phyloP scores from a whole-genome alignment of 192 early-diverging fungal species.

The Umbelopsis isabellina region DNA sequence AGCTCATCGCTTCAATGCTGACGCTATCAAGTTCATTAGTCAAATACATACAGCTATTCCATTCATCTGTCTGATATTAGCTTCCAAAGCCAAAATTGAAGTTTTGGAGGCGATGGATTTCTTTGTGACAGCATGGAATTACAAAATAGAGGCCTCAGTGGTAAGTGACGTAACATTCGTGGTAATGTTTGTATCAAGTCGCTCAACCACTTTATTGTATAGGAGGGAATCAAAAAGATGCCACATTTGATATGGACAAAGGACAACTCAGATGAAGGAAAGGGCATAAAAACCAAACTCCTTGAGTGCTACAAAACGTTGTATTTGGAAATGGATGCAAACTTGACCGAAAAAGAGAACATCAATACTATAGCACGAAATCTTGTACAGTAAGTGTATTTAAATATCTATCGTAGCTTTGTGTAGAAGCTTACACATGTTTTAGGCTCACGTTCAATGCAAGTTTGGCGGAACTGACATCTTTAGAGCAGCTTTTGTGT shows the following conservation, averaged over 20 bases:
- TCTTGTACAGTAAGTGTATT: conserved; percentile 59
- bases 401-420: neutral
- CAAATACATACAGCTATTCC: conserved; percentile 80
- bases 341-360: conserved; percentile 56
- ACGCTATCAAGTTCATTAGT: conserved; percentile 86
- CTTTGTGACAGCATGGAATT: conserved; percentile 83
- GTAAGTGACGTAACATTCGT: conserved; percentile 43
- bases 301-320: conserved; percentile 79
- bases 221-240: conserved; percentile 92
- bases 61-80: conserved; percentile 80
- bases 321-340: conserved; percentile 69
- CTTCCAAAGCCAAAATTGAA: conserved; percentile 88
- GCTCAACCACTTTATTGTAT: neutral
- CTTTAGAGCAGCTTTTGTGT: conserved; percentile 89
- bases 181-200: neutral
- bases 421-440: conserved; percentile 23
- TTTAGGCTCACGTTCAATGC: conserved; percentile 80
- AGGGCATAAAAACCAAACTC: conserved; percentile 72
- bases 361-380: conserved; percentile 71
- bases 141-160: conserved; percentile 79
- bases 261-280: conserved; percentile 70
- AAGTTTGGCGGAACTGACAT: conserved; percentile 92
- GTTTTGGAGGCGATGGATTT: conserved; percentile 97
- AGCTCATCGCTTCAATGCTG: conserved; percentile 79
- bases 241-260: conserved; percentile 92